Conservation (phyloP, 2,329 filamentous ascomycete genomes). For the Penicillium sp. region DNA sequence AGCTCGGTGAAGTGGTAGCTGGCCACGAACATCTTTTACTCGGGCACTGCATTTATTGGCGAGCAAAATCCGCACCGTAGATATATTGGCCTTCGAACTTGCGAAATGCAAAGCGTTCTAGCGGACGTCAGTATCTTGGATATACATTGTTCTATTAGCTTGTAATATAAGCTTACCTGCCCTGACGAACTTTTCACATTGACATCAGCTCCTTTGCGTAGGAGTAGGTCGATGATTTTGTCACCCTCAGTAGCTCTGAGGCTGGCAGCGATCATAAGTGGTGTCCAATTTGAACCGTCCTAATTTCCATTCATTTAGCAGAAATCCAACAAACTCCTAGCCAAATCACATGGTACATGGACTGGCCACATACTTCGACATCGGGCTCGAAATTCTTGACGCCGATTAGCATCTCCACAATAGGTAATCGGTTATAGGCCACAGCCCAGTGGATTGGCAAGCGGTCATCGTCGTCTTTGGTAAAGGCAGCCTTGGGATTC, state of each 20-base stretch:
- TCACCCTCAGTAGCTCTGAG: slow-evolving; percentile 46
- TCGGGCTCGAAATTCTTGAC: slow-evolving; percentile 76
- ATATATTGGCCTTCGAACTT: slow-evolving; percentile 82
- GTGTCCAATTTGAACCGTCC: slow-evolving; percentile 50
- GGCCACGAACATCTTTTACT: slow-evolving; percentile 79
- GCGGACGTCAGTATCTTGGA: neutral
- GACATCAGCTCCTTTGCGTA: slow-evolving; percentile 47
- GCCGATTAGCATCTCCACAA: slow-evolving; percentile 67
- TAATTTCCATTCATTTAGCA: slow-evolving; percentile 10
- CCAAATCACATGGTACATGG: neutral
- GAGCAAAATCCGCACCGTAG: slow-evolving; percentile 73
- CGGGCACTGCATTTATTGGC: slow-evolving; percentile 70
- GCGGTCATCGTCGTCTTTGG: slow-evolving; percentile 78
- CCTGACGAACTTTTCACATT: slow-evolving; percentile 42
- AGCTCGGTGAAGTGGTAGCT: slow-evolving; percentile 84
- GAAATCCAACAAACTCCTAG: neutral
- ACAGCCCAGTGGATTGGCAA: slow-evolving; percentile 92
- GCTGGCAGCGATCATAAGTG: slow-evolving; percentile 49
- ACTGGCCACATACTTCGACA: slow-evolving; percentile 54
- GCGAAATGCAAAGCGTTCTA: slow-evolving; percentile 88
- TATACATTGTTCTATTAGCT: neutral
- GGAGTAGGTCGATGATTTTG: slow-evolving; percentile 42
- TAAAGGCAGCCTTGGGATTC: slow-evolving; percentile 70
- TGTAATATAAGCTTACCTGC: slow-evolving; percentile 30
- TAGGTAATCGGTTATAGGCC: slow-evolving; percentile 72